Evolutionary conservation across 345 rosid genomes (phyloP), one percentile per base, ranked within the genome.

Genomic region (Sonneratia caseolaris): DNA sequence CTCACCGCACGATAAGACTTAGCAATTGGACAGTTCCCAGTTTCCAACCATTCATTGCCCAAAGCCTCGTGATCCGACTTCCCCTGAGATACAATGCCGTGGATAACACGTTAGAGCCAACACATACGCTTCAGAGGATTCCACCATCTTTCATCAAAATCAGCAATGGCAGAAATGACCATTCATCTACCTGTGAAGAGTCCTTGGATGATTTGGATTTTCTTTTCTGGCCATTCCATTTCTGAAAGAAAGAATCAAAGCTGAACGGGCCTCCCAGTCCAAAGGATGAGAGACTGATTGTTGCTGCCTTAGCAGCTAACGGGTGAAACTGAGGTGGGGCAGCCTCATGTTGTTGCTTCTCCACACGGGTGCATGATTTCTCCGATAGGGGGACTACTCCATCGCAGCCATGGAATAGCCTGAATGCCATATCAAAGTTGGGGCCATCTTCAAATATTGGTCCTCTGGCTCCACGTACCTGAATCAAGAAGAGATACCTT

Each of bases 371-470:
- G 69, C 74, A 74, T 55, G 87, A 70, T 71, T 79, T 83, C 70
- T 77, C 88, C 2, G 96, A 91, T 74, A 94, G 91, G 2, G 99
- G 99, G 78, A 94, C 97, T 61, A 94, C 97, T 76, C 99, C 99
- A 76, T 90, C 93, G 64, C 45, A 82, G 15, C 98, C 99, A 75
- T 94, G 99, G 82, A 94, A 94, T 74, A 94, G 86, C 85, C 91
- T 86, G 81, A 91, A 91, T 21, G 97, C 90, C 82, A 80, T 86
- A 55, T 91, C 99, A 81, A 91, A 94, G 84, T 90, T 91, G 66
- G 96, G 97, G 22, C 93, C 99, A 87, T 94, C 99, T 84, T 94
- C 98, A 75, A 94, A 94, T 43, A 94, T 94, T 3, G 98, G 98
- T 74, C 97, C 98, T 82, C 83, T 86, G 61, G 85, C 87, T 35